A percentile compares a stretch with the other conserved stretches of the same genome.
Conservation (phyloP, 495 filamentous ascomycete genomes). For the Cryomyces antarcticus region DNA sequence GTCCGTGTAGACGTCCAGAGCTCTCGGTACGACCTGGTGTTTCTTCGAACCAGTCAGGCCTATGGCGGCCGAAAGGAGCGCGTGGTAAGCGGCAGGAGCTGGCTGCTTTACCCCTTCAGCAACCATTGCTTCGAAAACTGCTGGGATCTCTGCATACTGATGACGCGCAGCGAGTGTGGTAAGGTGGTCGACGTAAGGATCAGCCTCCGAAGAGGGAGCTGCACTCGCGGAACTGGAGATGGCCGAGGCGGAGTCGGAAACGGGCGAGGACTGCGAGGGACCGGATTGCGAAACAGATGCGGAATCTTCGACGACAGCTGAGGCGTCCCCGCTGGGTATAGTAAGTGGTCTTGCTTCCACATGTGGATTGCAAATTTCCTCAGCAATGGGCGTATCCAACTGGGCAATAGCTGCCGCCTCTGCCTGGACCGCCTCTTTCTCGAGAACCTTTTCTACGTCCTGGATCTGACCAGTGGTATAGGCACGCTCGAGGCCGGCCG, state of each 20-base stretch:
- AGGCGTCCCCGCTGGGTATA: not conserved
- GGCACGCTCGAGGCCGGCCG: conserved; percentile 20
- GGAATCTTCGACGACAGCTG: not conserved
- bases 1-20: conserved; percentile 83
- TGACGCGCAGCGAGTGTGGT: conserved; percentile 43
- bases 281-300: not conserved
- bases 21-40: conserved; percentile 67
- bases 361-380: conserved; percentile 24
- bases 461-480: conserved; percentile 30
- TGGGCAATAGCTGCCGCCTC: conserved; percentile 34
- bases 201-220: conserved; percentile 31
- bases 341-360: not conserved
- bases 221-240: too few species aligned
- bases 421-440: conserved; percentile 21
- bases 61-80: conserved; percentile 63
- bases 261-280: not conserved
- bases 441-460: conserved; percentile 36
- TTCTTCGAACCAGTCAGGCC: conserved; percentile 42
- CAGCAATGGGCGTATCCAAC: conserved; percentile 43
- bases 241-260: too few species aligned
- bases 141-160: conserved; percentile 68
- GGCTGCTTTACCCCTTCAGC: conserved; percentile 49
- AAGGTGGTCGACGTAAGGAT: conserved; percentile 53
- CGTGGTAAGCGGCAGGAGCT: conserved; percentile 71
- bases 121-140: conserved; percentile 73